These are phyloP conservation scores for Volvariella volvacea DNA, from an alignment of 1,284 basidiomycete genomes.

Conservation along the genomic window DNA sequence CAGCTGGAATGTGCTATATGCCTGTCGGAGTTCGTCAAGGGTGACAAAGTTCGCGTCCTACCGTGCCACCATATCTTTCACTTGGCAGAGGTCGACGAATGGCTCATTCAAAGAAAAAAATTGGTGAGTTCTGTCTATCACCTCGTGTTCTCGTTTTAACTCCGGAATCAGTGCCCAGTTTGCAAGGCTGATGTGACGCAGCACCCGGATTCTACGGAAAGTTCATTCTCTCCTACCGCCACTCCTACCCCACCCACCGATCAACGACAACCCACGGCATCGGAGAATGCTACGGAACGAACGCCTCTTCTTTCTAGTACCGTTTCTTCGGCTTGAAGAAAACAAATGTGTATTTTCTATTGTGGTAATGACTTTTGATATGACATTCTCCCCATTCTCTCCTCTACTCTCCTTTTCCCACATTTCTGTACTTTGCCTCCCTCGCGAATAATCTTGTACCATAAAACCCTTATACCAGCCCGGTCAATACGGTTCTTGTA, in stretches of 20 bases:
- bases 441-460: conserved; percentile 10
- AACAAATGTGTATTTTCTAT: neutral
- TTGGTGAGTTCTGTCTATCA: conserved; percentile 46
- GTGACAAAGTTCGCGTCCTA: conserved; percentile 81
- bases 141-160: conserved; percentile 8
- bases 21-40: conserved; percentile 75
- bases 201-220: conserved; percentile 6
- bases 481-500: too few species aligned
- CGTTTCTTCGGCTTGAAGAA: conserved; percentile 2
- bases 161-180: conserved; percentile 63
- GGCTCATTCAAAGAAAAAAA: conserved; percentile 87
- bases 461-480: neutral
- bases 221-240: neutral
- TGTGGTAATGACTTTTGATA: neutral
- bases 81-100: conserved; percentile 80
- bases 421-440: neutral
- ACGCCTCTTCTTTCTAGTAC: conserved; percentile 29
- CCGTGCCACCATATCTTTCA: conserved; percentile 91
- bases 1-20: conserved; percentile 88
- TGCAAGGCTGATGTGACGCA: conserved; percentile 86
- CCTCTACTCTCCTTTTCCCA: neutral
- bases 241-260: conserved; percentile 8
- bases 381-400: neutral
- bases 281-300: conserved; percentile 26
- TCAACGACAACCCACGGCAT: conserved; percentile 12